Evolutionary conservation across 495 filamentous ascomycete species (phyloP), one percentile per base, ranked within the genome.

Genomic region (Tetracladium setigerum): DNA sequence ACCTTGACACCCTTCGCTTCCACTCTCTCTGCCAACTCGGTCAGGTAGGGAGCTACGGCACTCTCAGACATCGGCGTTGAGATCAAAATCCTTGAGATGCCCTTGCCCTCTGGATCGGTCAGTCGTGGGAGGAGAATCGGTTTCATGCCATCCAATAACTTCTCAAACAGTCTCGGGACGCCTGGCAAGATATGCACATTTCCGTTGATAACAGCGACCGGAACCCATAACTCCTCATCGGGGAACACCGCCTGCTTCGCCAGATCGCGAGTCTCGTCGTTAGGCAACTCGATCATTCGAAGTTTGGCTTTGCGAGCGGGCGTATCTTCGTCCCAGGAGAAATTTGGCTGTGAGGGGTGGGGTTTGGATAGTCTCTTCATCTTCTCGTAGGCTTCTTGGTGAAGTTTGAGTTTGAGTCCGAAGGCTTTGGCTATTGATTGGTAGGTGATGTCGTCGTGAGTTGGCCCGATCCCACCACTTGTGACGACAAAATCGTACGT

Each of bases 381-480:
- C 51, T 83, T 78, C 43, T 74, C 76, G 47, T 83, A 83, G 1
- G 92, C 79, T 34, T 77, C 73, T 30, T 84, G 53, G 69, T 98
- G 87, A 13, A 95, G 71, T 47, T 78, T 71, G 0, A 97, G 72
- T 10, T 82, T 76, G 2, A 95, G 72, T 32, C 66, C 62, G 63
- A 95, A 98, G 17, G 89, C 92, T 53, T 88, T 87, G 34, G 87
- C 92, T 57, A 98, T 90, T 17, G 90, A 90, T 57, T 81, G 67
- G 72, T 98, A 98, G 32, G 92, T 97, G 53, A 98, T 97, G 59
- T 98, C 92, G 59, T 98, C 92, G 67, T 97, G 92, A 45, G 90
- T 96, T 44, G 92, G 91, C 2, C 92, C 92, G 59, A 98, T 96
- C 19, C 92, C 92, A 44, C 92, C 92, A 54, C 83, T 86, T 37